Percentiles rank a stretch among this genome's conserved stretches.
Evolutionary conservation across 2,329 filamentous ascomycete species (phyloP).

Genomic region (Magnaporthiopsis poae): DNA sequence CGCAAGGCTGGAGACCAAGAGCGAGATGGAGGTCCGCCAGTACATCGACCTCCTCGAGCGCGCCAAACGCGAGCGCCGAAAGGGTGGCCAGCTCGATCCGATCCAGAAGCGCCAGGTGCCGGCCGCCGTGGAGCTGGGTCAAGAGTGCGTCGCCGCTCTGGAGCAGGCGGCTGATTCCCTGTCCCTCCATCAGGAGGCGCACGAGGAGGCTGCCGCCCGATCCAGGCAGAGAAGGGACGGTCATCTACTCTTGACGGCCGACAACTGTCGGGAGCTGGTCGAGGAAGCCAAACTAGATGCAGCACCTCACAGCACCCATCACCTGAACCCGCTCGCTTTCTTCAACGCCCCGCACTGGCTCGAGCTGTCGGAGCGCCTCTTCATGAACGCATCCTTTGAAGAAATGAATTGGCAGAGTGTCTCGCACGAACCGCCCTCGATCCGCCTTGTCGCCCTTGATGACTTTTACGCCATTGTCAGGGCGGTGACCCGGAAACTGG

Average conservation of each 20-base stretch:
- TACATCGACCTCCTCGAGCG: conserved; percentile 56
- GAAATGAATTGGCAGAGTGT: conserved; percentile 60
- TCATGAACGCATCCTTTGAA: conserved; percentile 60
- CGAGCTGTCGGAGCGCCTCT: conserved; percentile 52
- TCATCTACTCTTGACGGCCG: conserved; percentile 54
- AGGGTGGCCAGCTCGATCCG: conserved; percentile 22
- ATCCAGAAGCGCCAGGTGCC: conserved; percentile 47
- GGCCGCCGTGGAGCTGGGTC: conserved; percentile 62
- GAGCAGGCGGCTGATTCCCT: conserved; percentile 61
- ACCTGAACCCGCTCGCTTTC: conserved; percentile 41
- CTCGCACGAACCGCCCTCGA: conserved; percentile 53
- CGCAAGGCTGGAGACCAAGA: conserved; percentile 57
- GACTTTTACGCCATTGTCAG: conserved; percentile 63
- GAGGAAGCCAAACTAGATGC: conserved; percentile 9
- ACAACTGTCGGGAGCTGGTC: conserved; percentile 14
- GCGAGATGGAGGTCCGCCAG: conserved; percentile 60
- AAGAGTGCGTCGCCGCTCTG: conserved; percentile 53
- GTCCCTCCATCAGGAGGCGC: conserved; percentile 51
- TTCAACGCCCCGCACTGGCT: conserved; percentile 54
- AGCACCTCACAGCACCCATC: conserved; percentile 9
- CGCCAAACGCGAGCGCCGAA: conserved; percentile 29
- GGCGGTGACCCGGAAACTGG: conserved; percentile 58
- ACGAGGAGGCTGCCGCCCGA: conserved; percentile 46
- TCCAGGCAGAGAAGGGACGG: conserved; percentile 43
- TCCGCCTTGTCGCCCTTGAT: conserved; percentile 64